Evolutionary conservation across 1,139 yeast genomes (phyloP).

Genomic region (Yamadazyma atlantica): DNA sequence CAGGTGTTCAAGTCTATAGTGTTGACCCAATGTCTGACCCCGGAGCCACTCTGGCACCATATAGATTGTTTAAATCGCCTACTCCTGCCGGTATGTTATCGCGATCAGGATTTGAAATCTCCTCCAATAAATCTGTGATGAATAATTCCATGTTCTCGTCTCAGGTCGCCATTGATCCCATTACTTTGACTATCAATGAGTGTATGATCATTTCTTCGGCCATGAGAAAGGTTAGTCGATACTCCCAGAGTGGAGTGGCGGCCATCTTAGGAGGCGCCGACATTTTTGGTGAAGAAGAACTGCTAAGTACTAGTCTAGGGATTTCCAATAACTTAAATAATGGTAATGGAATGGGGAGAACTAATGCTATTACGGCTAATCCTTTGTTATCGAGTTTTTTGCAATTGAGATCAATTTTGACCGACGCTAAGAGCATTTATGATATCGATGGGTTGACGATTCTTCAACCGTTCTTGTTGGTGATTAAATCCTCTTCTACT

Average conservation of each 20-base stretch:
- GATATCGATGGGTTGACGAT: conserved; percentile 72
- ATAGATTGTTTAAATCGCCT: conserved; percentile 9
- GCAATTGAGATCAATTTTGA: conserved; percentile 69
- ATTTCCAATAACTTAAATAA: conserved; percentile 19
- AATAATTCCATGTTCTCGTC: not conserved
- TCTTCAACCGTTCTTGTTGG: conserved; percentile 81
- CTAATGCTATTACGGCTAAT: conserved; percentile 33
- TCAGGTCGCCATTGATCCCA: conserved; percentile 60
- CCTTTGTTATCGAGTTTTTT: conserved; percentile 82
- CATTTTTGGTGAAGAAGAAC: conserved; percentile 40
- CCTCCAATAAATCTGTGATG: not conserved
- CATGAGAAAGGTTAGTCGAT: conserved; percentile 83
- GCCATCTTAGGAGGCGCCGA: conserved; percentile 72
- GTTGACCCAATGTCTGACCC: not conserved
- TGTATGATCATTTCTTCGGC: conserved; percentile 85
- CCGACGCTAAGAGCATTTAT: conserved; percentile 52
- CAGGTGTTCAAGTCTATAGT: not conserved
- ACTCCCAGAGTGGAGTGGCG: conserved; percentile 85
- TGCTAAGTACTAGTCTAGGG: conserved; percentile 27
- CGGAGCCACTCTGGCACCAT: not conserved
- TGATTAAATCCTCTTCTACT: conserved; percentile 82
- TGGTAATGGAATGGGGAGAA: conserved; percentile 11
- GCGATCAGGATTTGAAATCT: not conserved
- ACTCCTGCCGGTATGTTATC: conserved; percentile 9
- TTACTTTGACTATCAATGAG: conserved; percentile 83